Conservation (phyloP, 306 rosid species). For the Potentilla sterilis region DNA sequence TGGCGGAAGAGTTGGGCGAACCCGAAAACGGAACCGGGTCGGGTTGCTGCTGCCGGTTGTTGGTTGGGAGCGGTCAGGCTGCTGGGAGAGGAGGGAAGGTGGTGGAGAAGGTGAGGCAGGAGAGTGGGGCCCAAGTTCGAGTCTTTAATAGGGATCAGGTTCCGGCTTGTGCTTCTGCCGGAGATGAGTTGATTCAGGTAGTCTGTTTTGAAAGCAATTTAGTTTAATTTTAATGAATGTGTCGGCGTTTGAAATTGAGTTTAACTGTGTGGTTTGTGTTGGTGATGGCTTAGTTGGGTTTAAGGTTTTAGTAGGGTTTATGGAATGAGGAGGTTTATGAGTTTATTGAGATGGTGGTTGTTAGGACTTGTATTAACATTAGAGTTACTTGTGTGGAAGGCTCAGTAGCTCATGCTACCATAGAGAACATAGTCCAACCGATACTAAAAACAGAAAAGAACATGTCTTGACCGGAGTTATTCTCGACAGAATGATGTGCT, state of each 20-base stretch:
- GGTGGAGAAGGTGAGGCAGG: constrained; percentile 67
- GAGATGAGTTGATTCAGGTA: constrained; percentile 76
- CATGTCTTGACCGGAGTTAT: not conserved
- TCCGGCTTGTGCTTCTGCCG: constrained; percentile 47
- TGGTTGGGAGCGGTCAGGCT: constrained; percentile 63
- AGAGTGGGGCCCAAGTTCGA: constrained; percentile 70
- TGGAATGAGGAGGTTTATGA: not conserved
- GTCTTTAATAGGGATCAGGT: constrained; percentile 59
- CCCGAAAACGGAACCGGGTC: constrained; percentile 25
- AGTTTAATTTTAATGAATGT: not conserved
- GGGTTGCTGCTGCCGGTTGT: constrained; percentile 54
- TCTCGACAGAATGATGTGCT: not conserved
- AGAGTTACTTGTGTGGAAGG: not conserved
- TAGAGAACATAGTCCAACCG: not conserved
- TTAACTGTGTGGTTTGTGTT: not conserved
- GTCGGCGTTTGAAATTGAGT: not conserved
- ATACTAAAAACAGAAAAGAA: not conserved
- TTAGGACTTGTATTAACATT: not conserved
- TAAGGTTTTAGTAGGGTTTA: not conserved
- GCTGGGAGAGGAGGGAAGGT: constrained; percentile 70
- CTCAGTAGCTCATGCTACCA: not conserved
- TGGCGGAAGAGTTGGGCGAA: constrained; percentile 27
- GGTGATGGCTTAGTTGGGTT: not conserved
- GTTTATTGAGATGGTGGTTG: not conserved
- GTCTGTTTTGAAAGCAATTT: not conserved